Evolutionary conservation across 352 stramenopile genomes (phyloP).

Genomic region (Ochromonadaceae sp.): DNA sequence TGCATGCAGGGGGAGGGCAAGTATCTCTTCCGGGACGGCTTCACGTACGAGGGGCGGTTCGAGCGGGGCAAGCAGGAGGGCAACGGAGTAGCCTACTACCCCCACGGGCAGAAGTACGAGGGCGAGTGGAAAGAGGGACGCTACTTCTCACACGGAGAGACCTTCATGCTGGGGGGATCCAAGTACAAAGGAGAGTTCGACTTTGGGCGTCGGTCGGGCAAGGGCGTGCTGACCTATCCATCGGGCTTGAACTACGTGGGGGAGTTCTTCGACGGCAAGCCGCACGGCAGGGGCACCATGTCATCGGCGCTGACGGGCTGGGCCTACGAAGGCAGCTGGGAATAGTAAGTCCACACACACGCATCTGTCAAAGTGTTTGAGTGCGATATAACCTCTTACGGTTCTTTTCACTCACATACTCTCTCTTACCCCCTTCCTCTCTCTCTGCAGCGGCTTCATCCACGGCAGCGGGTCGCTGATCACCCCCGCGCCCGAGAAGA

Average conservation of each 20-base stretch:
- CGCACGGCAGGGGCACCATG: slow-evolving; percentile 1
- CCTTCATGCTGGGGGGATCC: neutral
- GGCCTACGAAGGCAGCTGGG: neutral
- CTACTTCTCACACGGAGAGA: slow-evolving; percentile 39
- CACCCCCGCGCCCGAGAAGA: neutral
- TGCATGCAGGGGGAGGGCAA: slow-evolving; percentile 49
- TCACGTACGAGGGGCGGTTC: slow-evolving; percentile 47
- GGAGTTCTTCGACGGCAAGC: neutral
- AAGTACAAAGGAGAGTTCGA: neutral
- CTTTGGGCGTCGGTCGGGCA: neutral
- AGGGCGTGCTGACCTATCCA: neutral
- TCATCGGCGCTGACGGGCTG: neutral
- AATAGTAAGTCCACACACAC: slow-evolving; percentile 13
- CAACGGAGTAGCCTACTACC: slow-evolving; percentile 42
- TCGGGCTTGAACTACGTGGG: slow-evolving; percentile 7
- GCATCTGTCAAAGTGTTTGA: too few species aligned
- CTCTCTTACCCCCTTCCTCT: too few species aligned
- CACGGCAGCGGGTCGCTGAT: neutral
- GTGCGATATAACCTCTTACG: too few species aligned
- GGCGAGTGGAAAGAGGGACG: slow-evolving; percentile 44
- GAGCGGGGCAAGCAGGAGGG: slow-evolving; percentile 47
- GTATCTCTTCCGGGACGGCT: slow-evolving; percentile 33
- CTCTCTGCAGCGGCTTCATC: neutral
- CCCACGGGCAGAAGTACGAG: slow-evolving; percentile 49
- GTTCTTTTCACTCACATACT: too few species aligned